phyloP scores from a whole-genome alignment of 108 stramenopile species.

The Nitzschia sp. region DNA sequence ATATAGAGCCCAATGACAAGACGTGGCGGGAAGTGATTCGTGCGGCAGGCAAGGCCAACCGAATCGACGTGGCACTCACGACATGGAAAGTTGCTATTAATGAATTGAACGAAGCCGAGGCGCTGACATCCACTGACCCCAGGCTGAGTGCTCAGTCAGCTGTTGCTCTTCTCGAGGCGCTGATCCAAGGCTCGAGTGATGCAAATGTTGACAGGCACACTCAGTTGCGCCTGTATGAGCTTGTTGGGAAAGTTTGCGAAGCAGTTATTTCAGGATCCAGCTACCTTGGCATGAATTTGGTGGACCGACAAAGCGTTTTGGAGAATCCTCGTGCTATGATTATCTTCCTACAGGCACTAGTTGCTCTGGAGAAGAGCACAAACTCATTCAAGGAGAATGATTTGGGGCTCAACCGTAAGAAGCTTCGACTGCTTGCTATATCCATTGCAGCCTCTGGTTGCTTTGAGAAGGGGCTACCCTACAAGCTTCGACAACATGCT shows the following conservation, averaged over 20 bases:
- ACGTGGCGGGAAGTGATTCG: conserved; percentile 71
- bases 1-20: conserved; percentile 61
- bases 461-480: conserved; percentile 16
- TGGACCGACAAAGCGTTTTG: conserved; percentile 10
- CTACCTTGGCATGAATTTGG: conserved; percentile 25
- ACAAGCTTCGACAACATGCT: neutral
- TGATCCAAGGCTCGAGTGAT: conserved; percentile 14
- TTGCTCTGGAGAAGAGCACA: conserved; percentile 7
- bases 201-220: conserved; percentile 22
- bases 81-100: conserved; percentile 61
- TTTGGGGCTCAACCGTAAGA: neutral
- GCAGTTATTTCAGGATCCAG: conserved; percentile 14
- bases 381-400: neutral
- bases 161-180: conserved; percentile 10
- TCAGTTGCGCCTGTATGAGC: conserved; percentile 17
- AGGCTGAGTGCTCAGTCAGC: conserved; percentile 13
- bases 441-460: conserved; percentile 9
- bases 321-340: conserved; percentile 25
- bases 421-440: conserved; percentile 11
- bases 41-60: conserved; percentile 58
- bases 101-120: conserved; percentile 26
- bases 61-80: conserved; percentile 54
- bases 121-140: neutral
- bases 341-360: conserved; percentile 29
- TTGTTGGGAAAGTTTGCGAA: conserved; percentile 25